A percentile compares a stretch with the other conserved stretches of the same genome.
phyloP scores from a whole-genome alignment of 169 alveolate genomes.

The Neospora caninum region DNA sequence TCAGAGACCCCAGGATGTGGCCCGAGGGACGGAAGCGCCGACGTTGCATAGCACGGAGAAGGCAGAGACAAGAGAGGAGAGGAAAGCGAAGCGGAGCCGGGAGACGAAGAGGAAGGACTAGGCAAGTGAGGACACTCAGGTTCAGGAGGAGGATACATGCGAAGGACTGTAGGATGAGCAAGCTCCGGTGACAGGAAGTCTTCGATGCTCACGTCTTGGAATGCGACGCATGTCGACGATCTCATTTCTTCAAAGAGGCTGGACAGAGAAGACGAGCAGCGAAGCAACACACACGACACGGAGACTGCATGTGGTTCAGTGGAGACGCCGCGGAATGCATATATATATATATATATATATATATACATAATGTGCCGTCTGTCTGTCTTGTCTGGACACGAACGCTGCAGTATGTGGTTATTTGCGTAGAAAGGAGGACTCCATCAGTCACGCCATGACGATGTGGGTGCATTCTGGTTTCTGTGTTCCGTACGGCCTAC shows the following conservation, averaged over 20 bases:
- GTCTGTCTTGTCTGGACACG: too few relatives aligned
- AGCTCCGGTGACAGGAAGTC: background rate
- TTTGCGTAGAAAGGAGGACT: too few relatives aligned
- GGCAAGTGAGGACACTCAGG: background rate
- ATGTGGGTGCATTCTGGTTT: too few relatives aligned
- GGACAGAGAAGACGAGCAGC: background rate
- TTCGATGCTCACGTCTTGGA: conserved; percentile 14
- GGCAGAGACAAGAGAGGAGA: conserved; percentile 2
- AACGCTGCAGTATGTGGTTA: too few relatives aligned
- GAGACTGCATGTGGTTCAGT: background rate
- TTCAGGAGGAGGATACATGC: background rate
- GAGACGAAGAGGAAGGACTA: background rate
- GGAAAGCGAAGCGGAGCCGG: background rate
- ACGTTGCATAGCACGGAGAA: conserved; percentile 10
- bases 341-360: too few relatives aligned
- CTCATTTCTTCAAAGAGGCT: background rate
- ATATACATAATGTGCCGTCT: too few relatives aligned
- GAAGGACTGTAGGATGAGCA: background rate
- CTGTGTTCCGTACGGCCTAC: too few relatives aligned
- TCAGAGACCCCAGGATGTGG: background rate
- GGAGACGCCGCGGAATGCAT: background rate
- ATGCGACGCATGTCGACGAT: background rate
- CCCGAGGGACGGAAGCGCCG: background rate
- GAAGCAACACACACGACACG: background rate
- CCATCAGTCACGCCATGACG: too few relatives aligned